These are phyloP conservation scores for Starmera caribaea DNA, from an alignment of 805 yeast genomes.

Conservation along the genomic window DNA sequence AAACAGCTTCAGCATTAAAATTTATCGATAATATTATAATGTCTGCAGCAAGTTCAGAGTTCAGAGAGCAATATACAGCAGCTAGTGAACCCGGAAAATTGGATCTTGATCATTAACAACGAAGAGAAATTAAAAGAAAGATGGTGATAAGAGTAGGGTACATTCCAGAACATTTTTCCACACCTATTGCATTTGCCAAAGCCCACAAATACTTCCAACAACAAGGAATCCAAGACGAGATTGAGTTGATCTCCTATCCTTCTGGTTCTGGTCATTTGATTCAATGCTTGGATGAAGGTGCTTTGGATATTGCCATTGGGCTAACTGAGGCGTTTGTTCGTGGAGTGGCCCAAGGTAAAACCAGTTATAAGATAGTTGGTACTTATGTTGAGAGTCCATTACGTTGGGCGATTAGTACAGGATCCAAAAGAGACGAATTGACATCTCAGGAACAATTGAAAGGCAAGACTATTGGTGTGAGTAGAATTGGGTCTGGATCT, in stretches of 20 bases:
- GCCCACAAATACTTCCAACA: slow-evolving; percentile 44
- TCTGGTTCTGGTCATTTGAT: slow-evolving; percentile 88
- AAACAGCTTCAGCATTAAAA: too few species aligned
- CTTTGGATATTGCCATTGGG: slow-evolving; percentile 78
- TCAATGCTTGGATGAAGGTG: slow-evolving; percentile 51
- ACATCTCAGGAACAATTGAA: slow-evolving; percentile 41
- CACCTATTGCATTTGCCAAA: slow-evolving; percentile 72
- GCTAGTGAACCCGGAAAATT: too few species aligned
- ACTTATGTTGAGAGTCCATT: slow-evolving; percentile 82
- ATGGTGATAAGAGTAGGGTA: slow-evolving; percentile 54
- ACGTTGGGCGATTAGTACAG: slow-evolving; percentile 87
- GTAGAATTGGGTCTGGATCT: slow-evolving; percentile 86
- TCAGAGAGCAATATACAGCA: too few species aligned
- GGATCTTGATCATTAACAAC: too few species aligned
- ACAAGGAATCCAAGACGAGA: slow-evolving; percentile 31
- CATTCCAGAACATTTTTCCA: slow-evolving; percentile 87
- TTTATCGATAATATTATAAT: too few species aligned
- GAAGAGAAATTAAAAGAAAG: too few species aligned
- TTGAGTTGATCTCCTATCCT: slow-evolving; percentile 60
- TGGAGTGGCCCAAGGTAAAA: slow-evolving; percentile 50
- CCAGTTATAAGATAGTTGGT: slow-evolving; percentile 55
- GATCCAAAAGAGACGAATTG: slow-evolving; percentile 48
- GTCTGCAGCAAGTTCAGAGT: too few species aligned
- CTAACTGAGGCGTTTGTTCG: slow-evolving; percentile 87
- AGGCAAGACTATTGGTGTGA: slow-evolving; percentile 63